These are phyloP conservation scores for Nicotiana tabacum DNA, from an alignment of 257 asterid genomes.

Conservation along the genomic window DNA sequence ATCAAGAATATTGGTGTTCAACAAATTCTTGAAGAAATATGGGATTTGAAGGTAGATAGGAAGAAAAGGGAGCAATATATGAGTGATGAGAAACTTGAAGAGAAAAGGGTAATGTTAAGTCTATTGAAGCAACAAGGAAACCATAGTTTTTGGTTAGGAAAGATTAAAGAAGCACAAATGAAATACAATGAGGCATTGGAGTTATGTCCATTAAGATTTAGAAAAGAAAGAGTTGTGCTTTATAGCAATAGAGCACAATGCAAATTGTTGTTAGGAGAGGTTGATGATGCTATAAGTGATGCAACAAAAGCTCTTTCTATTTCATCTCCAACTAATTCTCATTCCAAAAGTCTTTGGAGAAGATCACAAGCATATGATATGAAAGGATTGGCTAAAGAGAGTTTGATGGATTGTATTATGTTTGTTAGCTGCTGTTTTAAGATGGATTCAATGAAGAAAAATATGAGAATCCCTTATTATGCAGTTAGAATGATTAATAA, in stretches of 20 bases:
- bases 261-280: slow-evolving; percentile 35
- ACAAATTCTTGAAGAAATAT: slow-evolving; percentile 31
- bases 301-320: slow-evolving; percentile 77
- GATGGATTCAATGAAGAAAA: slow-evolving; percentile 15
- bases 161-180: slow-evolving; percentile 42
- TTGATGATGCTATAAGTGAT: slow-evolving; percentile 61
- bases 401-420: slow-evolving; percentile 71
- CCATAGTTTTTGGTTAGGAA: slow-evolving; percentile 36
- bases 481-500: slow-evolving; percentile 69
- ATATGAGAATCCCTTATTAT: slow-evolving; percentile 38
- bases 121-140: slow-evolving; percentile 51
- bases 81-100: slow-evolving; percentile 41
- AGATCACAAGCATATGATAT: slow-evolving; percentile 80
- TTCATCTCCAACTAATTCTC: slow-evolving; percentile 65
- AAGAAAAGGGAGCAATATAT: slow-evolving; percentile 28
- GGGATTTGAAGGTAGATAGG: slow-evolving; percentile 40
- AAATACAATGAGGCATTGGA: slow-evolving; percentile 55
- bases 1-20: slow-evolving; percentile 22
- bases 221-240: slow-evolving; percentile 51
- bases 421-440: slow-evolving; percentile 44
- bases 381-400: slow-evolving; percentile 76
- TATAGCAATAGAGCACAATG: slow-evolving; percentile 66
- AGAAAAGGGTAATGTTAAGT: slow-evolving; percentile 29
- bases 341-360: slow-evolving; percentile 64
- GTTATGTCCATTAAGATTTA: slow-evolving; percentile 49